Evolutionary conservation across 192 early-diverging fungal genomes (phyloP).

Genomic region (Polychytrium aggregatum): DNA sequence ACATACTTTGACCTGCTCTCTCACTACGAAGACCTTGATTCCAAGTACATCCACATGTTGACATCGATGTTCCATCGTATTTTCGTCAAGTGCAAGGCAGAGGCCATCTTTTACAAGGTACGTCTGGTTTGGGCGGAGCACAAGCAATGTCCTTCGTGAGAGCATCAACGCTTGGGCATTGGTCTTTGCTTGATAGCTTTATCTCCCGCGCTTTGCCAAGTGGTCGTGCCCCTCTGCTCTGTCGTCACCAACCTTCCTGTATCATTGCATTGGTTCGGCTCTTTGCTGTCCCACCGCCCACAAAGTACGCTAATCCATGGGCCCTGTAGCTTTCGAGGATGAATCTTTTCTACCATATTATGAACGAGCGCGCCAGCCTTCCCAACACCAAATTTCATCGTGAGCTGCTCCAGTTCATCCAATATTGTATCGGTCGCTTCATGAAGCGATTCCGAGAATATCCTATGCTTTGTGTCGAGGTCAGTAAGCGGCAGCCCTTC

Average conservation of each 20-base stretch:
- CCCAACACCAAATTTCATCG: conserved; percentile 14
- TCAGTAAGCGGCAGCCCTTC: not conserved
- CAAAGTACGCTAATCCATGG: no score
- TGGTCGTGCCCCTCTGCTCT: not conserved
- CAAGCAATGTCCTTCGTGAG: no score
- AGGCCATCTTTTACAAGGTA: conserved; percentile 49
- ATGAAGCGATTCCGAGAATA: conserved; percentile 39
- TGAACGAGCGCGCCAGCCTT: conserved; percentile 16
- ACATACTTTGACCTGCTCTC: conserved; percentile 47
- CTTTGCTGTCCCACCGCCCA: not conserved
- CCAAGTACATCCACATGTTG: conserved; percentile 35
- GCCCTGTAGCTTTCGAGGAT: conserved; percentile 36
- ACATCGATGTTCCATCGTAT: conserved; percentile 57
- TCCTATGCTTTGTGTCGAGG: conserved; percentile 48
- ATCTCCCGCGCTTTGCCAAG: not conserved
- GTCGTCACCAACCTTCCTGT: not conserved
- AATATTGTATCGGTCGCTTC: conserved; percentile 38
- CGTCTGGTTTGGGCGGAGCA: not conserved
- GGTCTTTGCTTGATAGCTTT: not conserved
- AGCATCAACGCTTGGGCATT: no score
- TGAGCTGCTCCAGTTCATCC: conserved; percentile 45
- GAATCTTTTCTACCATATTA: conserved; percentile 52
- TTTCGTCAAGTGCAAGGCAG: conserved; percentile 41
- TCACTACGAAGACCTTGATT: conserved; percentile 37
- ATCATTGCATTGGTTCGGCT: not conserved